Evolutionary conservation across 441 rosid genomes (phyloP).

Genomic region (Croton laevigatus): DNA sequence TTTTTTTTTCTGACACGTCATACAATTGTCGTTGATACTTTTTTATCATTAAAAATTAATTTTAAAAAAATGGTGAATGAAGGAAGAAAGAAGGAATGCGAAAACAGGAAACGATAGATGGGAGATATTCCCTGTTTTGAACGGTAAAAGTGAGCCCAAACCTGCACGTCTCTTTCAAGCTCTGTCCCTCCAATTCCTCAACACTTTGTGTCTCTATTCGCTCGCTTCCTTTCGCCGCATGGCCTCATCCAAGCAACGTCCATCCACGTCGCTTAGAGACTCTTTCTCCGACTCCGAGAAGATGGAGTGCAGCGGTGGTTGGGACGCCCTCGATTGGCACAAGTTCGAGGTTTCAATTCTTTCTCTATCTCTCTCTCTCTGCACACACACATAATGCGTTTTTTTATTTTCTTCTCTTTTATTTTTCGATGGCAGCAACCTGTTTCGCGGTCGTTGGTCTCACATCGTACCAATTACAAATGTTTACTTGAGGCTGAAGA

Average conservation of each 20-base stretch:
- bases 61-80: background rate
- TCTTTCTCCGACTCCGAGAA: constrained; percentile 50
- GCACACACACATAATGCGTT: background rate
- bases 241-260: constrained; percentile 49
- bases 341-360: constrained; percentile 53
- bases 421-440: constrained; percentile 35
- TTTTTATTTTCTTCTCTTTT: constrained; percentile 3
- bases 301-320: constrained; percentile 76
- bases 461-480: constrained; percentile 49
- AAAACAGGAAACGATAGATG: too few relatives aligned
- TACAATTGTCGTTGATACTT: too few relatives aligned
- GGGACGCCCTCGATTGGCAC: constrained; percentile 88
- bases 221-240: constrained; percentile 24
- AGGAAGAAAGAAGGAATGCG: too few relatives aligned
- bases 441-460: constrained; percentile 47
- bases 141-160: constrained; percentile 26
- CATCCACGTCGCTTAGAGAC: constrained; percentile 50
- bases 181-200: background rate
- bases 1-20: too few relatives aligned
- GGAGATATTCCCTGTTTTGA: constrained; percentile 18
- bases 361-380: background rate
- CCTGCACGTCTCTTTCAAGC: constrained; percentile 16
- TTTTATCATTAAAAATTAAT: too few relatives aligned
- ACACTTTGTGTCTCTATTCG: background rate
- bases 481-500: constrained; percentile 75